Percentiles rank a stretch among this genome's conserved stretches.
Evolutionary conservation across 2,329 filamentous ascomycete genomes (phyloP).

Genomic region (Coniella lustricola): DNA sequence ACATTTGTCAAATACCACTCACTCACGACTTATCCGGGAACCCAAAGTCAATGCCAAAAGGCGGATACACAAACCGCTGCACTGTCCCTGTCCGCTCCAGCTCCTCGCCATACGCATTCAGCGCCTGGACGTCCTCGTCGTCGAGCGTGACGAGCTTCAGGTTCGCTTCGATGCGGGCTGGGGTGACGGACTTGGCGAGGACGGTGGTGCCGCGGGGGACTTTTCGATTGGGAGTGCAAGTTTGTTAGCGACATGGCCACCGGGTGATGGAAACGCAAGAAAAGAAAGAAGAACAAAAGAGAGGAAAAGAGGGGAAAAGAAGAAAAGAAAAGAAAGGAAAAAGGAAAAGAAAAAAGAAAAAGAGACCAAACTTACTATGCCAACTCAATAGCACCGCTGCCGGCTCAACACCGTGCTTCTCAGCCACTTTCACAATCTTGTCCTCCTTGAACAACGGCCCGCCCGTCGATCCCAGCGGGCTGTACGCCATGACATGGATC

Average conservation of each 20-base stretch:
- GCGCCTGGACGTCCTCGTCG: conserved; percentile 51
- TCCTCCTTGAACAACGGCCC: conserved; percentile 58
- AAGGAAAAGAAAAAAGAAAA: too few species aligned
- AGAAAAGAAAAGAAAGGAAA: not conserved
- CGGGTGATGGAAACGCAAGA: too few species aligned
- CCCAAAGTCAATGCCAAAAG: conserved; percentile 62
- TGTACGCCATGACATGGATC: conserved; percentile 68
- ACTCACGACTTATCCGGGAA: conserved; percentile 60
- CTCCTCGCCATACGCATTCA: conserved; percentile 47
- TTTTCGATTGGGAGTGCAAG: conserved; percentile 23
- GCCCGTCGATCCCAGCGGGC: conserved; percentile 57
- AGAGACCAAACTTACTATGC: conserved; percentile 47
- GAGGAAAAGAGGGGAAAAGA: not conserved
- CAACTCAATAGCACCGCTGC: conserved; percentile 63
- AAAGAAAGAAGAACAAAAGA: not conserved
- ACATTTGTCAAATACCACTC: not conserved
- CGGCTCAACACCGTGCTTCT: conserved; percentile 55
- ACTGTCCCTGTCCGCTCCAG: conserved; percentile 44
- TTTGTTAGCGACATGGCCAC: not conserved
- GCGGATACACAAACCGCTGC: conserved; percentile 60
- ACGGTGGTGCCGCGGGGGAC: conserved; percentile 64
- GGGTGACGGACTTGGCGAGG: conserved; percentile 65
- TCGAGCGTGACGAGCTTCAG: conserved; percentile 59
- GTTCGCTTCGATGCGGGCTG: conserved; percentile 63
- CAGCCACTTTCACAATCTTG: conserved; percentile 55